Evolutionary conservation across 345 rosid genomes (phyloP).

Genomic region (Eucalyptus pauciflora): DNA sequence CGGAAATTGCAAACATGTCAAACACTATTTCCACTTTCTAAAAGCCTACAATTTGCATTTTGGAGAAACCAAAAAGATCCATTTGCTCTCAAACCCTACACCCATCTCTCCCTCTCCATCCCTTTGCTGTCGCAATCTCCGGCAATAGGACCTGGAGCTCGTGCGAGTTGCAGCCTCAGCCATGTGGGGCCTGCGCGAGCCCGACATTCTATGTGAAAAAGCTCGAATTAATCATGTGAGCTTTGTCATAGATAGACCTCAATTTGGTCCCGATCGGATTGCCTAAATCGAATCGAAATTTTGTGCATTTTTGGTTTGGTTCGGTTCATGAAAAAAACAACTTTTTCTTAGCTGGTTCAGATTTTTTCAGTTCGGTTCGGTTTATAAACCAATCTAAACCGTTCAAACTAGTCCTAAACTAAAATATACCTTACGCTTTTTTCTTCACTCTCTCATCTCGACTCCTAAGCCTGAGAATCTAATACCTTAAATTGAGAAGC

Average conservation of each 20-base stretch:
- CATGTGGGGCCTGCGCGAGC: neutral
- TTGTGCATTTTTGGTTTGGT: too few species aligned
- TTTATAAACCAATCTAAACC: accelerated
- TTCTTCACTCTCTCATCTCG: too few species aligned
- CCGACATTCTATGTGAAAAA: neutral
- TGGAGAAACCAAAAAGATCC: neutral
- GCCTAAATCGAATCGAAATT: too few species aligned
- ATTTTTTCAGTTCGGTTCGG: too few species aligned
- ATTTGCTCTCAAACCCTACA: neutral
- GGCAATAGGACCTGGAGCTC: neutral
- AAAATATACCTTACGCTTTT: too few species aligned
- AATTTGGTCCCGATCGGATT: accelerated
- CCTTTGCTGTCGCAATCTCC: neutral
- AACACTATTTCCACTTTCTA: neutral
- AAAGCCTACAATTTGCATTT: neutral
- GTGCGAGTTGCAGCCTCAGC: neutral
- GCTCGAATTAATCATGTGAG: neutral
- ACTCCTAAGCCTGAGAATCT: too few species aligned
- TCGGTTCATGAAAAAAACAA: too few species aligned
- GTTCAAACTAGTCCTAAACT: too few species aligned
- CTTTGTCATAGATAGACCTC: neutral
- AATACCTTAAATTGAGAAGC: too few species aligned
- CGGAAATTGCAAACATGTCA: neutral
- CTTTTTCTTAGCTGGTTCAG: too few species aligned
- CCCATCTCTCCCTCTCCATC: neutral